phyloP scores from a whole-genome alignment of 192 early-diverging fungal genomes.

The Backusella psychrophila region DNA sequence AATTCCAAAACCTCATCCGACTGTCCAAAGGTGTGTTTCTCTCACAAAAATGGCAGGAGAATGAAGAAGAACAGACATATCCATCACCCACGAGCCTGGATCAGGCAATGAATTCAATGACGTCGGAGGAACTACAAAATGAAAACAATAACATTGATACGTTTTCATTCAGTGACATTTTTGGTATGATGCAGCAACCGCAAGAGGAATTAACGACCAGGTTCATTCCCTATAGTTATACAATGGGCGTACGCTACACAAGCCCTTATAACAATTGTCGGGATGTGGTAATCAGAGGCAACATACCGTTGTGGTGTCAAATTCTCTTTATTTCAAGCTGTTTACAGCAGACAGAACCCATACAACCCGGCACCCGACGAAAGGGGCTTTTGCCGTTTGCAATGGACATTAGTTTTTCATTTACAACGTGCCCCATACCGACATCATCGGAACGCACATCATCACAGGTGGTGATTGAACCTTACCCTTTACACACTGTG shows the following conservation, averaged over 20 bases:
- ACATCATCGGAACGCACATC: not conserved
- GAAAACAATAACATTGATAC: not conserved
- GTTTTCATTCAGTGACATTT: slow-evolving; percentile 6
- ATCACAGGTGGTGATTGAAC: not conserved
- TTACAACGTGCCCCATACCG: not conserved
- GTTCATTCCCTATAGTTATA: not conserved
- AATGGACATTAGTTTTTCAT: not conserved
- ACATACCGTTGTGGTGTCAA: slow-evolving; percentile 8
- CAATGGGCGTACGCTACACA: not conserved
- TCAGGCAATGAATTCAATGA: not conserved
- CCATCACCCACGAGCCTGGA: not conserved
- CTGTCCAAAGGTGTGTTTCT: not conserved
- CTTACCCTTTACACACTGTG: not conserved
- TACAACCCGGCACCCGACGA: not conserved
- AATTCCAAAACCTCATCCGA: not conserved
- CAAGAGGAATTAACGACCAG: not conserved
- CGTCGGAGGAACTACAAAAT: not conserved
- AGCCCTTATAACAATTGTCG: not conserved
- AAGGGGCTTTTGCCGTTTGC: slow-evolving; percentile 3
- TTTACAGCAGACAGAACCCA: not conserved
- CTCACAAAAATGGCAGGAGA: not conserved
- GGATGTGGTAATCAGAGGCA: not conserved
- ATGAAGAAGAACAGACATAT: not conserved
- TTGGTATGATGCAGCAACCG: not conserved
- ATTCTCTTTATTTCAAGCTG: not conserved